phyloP scores from a whole-genome alignment of 306 rosid species.

The Mimosa bimucronata region DNA sequence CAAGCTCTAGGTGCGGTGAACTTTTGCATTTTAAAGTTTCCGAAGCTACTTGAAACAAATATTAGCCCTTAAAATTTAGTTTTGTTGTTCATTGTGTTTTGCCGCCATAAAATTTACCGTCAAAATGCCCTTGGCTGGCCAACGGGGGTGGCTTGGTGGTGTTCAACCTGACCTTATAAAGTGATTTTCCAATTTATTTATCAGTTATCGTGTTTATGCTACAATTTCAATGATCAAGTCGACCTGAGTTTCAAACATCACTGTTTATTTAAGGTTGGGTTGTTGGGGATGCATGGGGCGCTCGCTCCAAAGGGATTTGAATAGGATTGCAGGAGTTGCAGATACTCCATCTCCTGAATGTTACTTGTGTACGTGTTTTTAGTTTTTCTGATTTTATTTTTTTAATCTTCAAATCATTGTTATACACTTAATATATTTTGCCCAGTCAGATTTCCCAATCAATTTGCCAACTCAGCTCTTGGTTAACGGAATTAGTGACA shows the following conservation, averaged over 20 bases:
- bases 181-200: not conserved
- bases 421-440: too few species aligned
- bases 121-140: too few species aligned
- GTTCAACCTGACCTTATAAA: too few species aligned
- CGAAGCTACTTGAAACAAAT: not conserved
- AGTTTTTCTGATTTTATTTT: too few species aligned
- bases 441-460: too few species aligned
- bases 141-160: too few species aligned
- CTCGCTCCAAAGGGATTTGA: conserved; percentile 80
- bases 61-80: not conserved
- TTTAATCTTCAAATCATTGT: too few species aligned
- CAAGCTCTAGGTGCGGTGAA: conserved; percentile 70
- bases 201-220: not conserved
- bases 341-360: conserved; percentile 88
- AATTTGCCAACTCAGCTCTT: too few species aligned
- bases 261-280: conserved; percentile 67
- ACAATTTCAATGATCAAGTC: not conserved
- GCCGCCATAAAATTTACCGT: too few species aligned
- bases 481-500: too few species aligned
- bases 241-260: conserved; percentile 24
- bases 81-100: too few species aligned
- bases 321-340: conserved; percentile 90
- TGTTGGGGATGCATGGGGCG: conserved; percentile 95
- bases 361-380: conserved; percentile 10
- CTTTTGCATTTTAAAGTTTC: not conserved